Conservation (phyloP, 352 stramenopile genomes). For the Blastocystis hominis region DNA sequence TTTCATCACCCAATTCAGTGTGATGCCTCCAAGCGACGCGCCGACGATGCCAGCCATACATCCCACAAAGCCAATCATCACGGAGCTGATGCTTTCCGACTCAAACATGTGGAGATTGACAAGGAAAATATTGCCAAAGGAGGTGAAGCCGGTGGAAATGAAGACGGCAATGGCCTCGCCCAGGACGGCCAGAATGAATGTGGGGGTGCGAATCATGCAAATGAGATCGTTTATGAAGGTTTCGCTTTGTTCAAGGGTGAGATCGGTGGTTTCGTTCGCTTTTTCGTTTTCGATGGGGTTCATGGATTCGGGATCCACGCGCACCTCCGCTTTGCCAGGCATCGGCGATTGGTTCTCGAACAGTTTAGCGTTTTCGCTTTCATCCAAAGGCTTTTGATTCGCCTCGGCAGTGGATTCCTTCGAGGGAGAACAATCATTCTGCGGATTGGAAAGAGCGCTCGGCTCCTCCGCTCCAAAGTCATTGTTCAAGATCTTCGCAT, state of each 20-base stretch:
- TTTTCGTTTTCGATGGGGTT: neutral
- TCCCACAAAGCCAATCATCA: neutral
- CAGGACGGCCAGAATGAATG: slow-evolving; percentile 23
- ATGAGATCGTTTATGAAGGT: neutral
- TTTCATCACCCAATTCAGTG: neutral
- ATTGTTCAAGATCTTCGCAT: neutral
- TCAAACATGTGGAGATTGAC: slow-evolving; percentile 29
- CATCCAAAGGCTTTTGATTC: neutral
- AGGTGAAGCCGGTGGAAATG: slow-evolving; percentile 35
- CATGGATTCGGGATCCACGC: neutral
- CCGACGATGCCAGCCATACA: slow-evolving; percentile 6
- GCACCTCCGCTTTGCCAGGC: neutral
- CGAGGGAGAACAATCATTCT: neutral
- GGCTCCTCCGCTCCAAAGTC: neutral
- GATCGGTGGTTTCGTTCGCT: neutral
- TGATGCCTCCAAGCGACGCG: neutral
- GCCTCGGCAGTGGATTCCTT: neutral
- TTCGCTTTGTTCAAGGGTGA: too few relatives aligned
- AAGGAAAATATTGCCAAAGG: slow-evolving; percentile 34
- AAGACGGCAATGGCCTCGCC: slow-evolving; percentile 25
- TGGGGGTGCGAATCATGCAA: neutral
- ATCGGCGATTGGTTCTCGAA: neutral
- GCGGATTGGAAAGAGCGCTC: too few relatives aligned
- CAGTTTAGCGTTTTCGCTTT: neutral
- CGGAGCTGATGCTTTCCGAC: neutral